Conservation (phyloP, 2,329 filamentous ascomycete genomes). For the Exophiala sp. region DNA sequence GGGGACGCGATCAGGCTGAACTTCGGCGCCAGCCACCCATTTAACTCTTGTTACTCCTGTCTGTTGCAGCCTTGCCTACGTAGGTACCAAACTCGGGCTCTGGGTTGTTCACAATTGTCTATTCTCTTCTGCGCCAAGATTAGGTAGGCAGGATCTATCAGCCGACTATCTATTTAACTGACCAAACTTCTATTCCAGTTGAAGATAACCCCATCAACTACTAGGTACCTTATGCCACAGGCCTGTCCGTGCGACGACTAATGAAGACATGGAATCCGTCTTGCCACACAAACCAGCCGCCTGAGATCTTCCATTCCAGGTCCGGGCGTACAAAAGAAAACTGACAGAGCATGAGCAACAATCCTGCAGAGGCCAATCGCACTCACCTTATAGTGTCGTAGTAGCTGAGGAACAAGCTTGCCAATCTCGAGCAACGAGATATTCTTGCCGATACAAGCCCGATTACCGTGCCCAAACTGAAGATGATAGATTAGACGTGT, state of each 20-base stretch:
- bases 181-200: no score
- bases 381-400: slow-evolving; percentile 9
- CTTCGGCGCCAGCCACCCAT: no score
- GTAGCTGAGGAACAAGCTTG: slow-evolving; percentile 21
- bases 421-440: slow-evolving; percentile 18
- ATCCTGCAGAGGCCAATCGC: not conserved
- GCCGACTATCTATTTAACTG: no score
- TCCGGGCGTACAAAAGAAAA: not conserved
- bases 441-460: slow-evolving; percentile 21
- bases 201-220: not conserved
- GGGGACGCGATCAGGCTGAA: not conserved
- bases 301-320: slow-evolving; percentile 4
- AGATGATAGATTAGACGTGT: not conserved
- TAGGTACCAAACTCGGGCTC: no score
- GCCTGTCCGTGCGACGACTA: not conserved
- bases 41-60: no score
- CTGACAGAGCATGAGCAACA: not conserved
- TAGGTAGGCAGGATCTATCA: no score
- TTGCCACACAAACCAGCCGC: slow-evolving; percentile 9
- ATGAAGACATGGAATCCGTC: not conserved
- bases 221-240: not conserved
- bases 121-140: no score
- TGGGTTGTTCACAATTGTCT: no score
- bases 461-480: slow-evolving; percentile 45
- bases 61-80: no score